A percentile compares a stretch with the other conserved stretches of the same genome.
phyloP scores from a whole-genome alignment of 306 rosid species.

The Acacia crassicarpa region DNA sequence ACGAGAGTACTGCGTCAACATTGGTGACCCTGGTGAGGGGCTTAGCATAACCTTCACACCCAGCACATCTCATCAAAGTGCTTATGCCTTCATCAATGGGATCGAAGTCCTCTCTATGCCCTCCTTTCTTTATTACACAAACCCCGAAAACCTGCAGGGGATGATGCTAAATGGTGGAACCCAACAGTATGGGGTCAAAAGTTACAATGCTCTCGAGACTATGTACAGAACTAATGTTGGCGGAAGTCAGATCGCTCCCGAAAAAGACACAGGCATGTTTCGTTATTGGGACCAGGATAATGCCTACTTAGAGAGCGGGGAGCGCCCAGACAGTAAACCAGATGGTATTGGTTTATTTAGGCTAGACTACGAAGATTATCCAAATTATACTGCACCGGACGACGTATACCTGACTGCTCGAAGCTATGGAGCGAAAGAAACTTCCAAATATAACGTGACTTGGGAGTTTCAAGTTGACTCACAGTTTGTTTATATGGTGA shows the following conservation, averaged over 20 bases:
- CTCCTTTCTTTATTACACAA: neutral
- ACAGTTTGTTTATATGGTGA: no score
- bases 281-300: neutral
- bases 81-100: neutral
- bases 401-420: no score
- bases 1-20: constrained; percentile 9
- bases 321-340: neutral
- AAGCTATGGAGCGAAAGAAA: no score
- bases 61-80: neutral
- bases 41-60: constrained; percentile 32
- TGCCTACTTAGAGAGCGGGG: neutral
- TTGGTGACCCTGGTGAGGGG: constrained; percentile 14
- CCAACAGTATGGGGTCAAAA: neutral
- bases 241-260: neutral
- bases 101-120: neutral
- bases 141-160: neutral
- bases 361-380: neutral
- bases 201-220: neutral
- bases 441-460: no score
- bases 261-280: neutral
- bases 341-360: neutral
- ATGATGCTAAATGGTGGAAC: neutral
- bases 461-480: no score
- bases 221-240: neutral
- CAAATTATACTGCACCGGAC: no score